These are phyloP conservation scores for Aureobasidium sp. DNA, from an alignment of 2,329 filamentous ascomycete species.

Conservation along the genomic window DNA sequence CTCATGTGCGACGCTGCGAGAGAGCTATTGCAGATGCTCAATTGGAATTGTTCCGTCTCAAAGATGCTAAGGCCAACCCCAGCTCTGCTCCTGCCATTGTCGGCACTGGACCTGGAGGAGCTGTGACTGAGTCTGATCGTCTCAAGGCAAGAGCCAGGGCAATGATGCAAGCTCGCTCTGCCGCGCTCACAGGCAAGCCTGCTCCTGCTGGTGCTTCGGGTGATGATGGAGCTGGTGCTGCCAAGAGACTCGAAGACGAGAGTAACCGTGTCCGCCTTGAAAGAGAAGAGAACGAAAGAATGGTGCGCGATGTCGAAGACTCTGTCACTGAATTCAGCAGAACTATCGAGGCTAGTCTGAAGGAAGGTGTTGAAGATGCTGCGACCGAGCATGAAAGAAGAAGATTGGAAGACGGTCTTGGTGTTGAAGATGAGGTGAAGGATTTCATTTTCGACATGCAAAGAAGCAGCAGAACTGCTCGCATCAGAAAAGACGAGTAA, in stretches of 20 bases:
- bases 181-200: slow-evolving; percentile 82
- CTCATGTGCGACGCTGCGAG: slow-evolving; percentile 83
- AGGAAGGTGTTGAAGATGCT: slow-evolving; percentile 68
- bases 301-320: slow-evolving; percentile 95
- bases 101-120: slow-evolving; percentile 84
- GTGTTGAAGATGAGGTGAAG: slow-evolving; percentile 92
- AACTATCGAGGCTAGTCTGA: slow-evolving; percentile 78
- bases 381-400: slow-evolving; percentile 83
- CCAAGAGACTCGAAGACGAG: slow-evolving; percentile 84
- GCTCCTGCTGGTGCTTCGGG: slow-evolving; percentile 60
- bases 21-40: slow-evolving; percentile 87
- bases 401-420: slow-evolving; percentile 91
- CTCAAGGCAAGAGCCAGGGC: slow-evolving; percentile 92
- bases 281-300: slow-evolving; percentile 87
- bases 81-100: slow-evolving; percentile 72
- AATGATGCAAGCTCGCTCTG: slow-evolving; percentile 97
- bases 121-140: slow-evolving; percentile 85
- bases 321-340: slow-evolving; percentile 83
- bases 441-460: slow-evolving; percentile 98
- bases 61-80: slow-evolving; percentile 87
- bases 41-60: slow-evolving; percentile 86
- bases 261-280: slow-evolving; percentile 73
- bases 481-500: slow-evolving; percentile 57
- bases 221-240: slow-evolving; percentile 68
- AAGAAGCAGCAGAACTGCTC: slow-evolving; percentile 70